These are phyloP conservation scores for Kwoniella pini DNA, from an alignment of 768 basidiomycete species.

Conservation along the genomic window DNA sequence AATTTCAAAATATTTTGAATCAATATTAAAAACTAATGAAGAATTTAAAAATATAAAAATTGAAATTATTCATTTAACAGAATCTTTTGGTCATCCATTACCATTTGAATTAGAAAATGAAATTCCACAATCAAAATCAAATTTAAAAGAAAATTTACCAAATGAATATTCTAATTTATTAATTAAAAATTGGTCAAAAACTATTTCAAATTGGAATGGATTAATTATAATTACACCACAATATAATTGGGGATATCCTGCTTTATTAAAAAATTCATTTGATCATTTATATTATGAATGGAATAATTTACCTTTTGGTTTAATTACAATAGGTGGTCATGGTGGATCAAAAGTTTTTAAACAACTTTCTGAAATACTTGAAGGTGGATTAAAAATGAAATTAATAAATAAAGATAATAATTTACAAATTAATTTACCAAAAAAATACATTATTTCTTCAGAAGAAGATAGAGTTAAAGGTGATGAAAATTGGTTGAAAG, in stretches of 20 bases:
- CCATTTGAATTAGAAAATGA: constrained; percentile 5
- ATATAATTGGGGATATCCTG: constrained; percentile 58
- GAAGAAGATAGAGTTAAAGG: too few relatives aligned
- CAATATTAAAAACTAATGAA: not conserved
- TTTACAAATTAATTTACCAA: too few relatives aligned
- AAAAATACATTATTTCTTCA: too few relatives aligned
- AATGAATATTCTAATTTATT: constrained; percentile 43
- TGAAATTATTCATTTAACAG: constrained; percentile 9
- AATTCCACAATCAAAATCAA: constrained; percentile 14
- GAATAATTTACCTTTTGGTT: constrained; percentile 51
- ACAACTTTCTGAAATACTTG: constrained; percentile 50
- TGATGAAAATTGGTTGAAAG: too few relatives aligned
- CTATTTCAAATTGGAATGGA: constrained; percentile 49
- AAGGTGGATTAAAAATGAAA: constrained; percentile 42
- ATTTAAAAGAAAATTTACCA: not conserved
- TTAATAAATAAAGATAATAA: constrained; percentile 56
- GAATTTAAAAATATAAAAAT: constrained; percentile 2
- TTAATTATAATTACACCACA: constrained; percentile 57
- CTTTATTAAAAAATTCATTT: constrained; percentile 56
- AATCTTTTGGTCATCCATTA: constrained; percentile 21
- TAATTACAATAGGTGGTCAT: constrained; percentile 55
- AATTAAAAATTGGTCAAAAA: constrained; percentile 52
- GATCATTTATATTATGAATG: constrained; percentile 58
- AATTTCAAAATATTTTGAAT: constrained; percentile 3
- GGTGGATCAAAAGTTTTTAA: constrained; percentile 52